Base-by-base conservation (phyloP, 140 eudicot genomes). In the Oenanthe javanica region DNA sequence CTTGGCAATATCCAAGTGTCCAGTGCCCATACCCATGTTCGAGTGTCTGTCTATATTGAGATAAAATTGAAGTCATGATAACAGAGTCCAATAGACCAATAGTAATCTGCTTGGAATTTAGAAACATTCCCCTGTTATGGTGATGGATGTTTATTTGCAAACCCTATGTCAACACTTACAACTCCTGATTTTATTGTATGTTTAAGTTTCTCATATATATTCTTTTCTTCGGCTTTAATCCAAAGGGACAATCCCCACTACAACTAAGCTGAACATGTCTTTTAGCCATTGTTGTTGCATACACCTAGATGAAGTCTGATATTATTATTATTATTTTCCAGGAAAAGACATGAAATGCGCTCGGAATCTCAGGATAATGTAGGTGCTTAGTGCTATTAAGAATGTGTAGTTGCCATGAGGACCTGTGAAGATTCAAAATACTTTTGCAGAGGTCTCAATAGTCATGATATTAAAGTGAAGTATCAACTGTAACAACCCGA, bases 291-390 rank as follows among this genome's bases (percentile, higher is more conserved):
- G 21, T 45, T 61, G 11, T 13, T 11, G 25, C 74, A 59, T 78
- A 43, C 43, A 77, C 40, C 50, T 42, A 36, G 9, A 4, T 19
- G 1, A 38, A 55, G 47, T 78, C 15, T 31, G 21, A 5, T 31
- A 15, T 43, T 5, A 18, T 40, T 4, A 36, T 36, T 25, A 10
- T 66, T 61, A 9, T 18, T 50, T 59, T 63, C 4, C 74, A 78
- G 81, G 81, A 78, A 78, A 78, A 63, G 74, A 40, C 15, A 61
- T 10, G 74, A 61, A 45, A 78, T 13, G 13, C n/a, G 43, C 38
- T 40, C 18, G 14, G n/a, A 19, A 61, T 46, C 74, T 78, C 74
- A 2, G 55, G 59, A 61, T 38, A 78, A 42, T 2, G 14, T 78
- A 21, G 55, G 27, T n/a, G 43, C 81, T 59, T 61, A 78, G 74